phyloP scores from a whole-genome alignment of 106 monocot species.

The Phalaenopsis equestris region DNA sequence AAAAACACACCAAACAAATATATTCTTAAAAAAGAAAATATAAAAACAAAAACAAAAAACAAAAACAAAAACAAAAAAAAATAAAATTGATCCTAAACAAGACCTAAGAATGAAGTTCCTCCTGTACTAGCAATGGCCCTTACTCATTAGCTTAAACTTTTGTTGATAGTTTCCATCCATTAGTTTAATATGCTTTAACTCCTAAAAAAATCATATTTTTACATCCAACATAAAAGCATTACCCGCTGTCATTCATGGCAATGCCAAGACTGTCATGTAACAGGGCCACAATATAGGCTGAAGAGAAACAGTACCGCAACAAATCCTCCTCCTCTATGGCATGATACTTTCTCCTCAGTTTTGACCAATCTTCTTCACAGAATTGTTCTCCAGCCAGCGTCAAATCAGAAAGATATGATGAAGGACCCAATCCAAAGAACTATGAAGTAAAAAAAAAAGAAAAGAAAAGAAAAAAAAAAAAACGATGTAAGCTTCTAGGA shows the following conservation, averaged over 20 bases:
- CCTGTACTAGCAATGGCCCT: background rate
- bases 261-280: slow-evolving; percentile 85
- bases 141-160: background rate
- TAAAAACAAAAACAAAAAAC: too few relatives aligned
- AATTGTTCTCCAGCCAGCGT: slow-evolving; percentile 64
- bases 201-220: background rate
- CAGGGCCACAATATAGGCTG: slow-evolving; percentile 85
- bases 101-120: background rate
- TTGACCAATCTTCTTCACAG: slow-evolving; percentile 76
- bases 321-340: slow-evolving; percentile 59
- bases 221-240: background rate
- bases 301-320: slow-evolving; percentile 80
- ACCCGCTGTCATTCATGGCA: slow-evolving; percentile 72
- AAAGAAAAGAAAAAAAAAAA: background rate
- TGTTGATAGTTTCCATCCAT: background rate
- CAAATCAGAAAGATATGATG: slow-evolving; percentile 60
- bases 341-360: slow-evolving; percentile 37
- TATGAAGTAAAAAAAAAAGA: slow-evolving; percentile 19
- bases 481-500: background rate
- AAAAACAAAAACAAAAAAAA: too few relatives aligned
- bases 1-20: too few relatives aligned
- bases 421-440: slow-evolving; percentile 65
- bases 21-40: too few relatives aligned
- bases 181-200: background rate
- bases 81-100: too few relatives aligned